Percentiles rank a stretch among this genome's conserved stretches.
These are phyloP conservation scores for Galeopsis tetrahit DNA, from an alignment of 257 asterid species.

Conservation along the genomic window DNA sequence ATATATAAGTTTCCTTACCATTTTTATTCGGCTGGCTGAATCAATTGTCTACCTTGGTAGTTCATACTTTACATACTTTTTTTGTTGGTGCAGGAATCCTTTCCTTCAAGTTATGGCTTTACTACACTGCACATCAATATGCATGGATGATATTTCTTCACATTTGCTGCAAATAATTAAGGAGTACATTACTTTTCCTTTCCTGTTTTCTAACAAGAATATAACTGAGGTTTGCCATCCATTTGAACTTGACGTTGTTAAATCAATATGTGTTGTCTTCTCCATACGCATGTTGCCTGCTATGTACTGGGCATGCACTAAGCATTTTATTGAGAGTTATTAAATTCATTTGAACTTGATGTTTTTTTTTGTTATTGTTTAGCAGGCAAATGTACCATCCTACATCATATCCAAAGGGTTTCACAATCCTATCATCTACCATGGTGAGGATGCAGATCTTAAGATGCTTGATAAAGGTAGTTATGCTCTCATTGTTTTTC, in stretches of 20 bases:
- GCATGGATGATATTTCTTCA: conserved; percentile 44
- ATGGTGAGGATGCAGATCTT: conserved; percentile 52
- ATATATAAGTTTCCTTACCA: conserved; percentile 2
- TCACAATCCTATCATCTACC: conserved; percentile 56
- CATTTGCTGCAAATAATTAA: conserved; percentile 53
- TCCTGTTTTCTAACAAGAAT: conserved; percentile 59
- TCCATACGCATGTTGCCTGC: background rate
- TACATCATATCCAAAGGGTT: conserved; percentile 65
- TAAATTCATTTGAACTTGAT: conserved; percentile 1
- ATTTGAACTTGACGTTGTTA: conserved; percentile 24
- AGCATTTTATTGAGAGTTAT: conserved; percentile 15
- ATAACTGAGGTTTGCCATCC: conserved; percentile 59
- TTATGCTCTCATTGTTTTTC: conserved; percentile 20
- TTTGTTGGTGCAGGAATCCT: conserved; percentile 67
- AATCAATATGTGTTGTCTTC: background rate
- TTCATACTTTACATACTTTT: conserved; percentile 26
- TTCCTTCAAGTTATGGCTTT: conserved; percentile 71
- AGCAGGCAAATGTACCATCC: conserved; percentile 59
- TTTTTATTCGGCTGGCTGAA: conserved; percentile 29
- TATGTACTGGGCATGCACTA: conserved; percentile 16
- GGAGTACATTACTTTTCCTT: conserved; percentile 74
- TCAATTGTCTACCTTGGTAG: conserved; percentile 19
- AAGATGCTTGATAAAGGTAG: conserved; percentile 71
- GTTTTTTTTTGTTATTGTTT: background rate
- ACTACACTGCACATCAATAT: conserved; percentile 51